Base-by-base conservation (phyloP, 2,329 filamentous ascomycete genomes). In the Curvularia sp. region DNA sequence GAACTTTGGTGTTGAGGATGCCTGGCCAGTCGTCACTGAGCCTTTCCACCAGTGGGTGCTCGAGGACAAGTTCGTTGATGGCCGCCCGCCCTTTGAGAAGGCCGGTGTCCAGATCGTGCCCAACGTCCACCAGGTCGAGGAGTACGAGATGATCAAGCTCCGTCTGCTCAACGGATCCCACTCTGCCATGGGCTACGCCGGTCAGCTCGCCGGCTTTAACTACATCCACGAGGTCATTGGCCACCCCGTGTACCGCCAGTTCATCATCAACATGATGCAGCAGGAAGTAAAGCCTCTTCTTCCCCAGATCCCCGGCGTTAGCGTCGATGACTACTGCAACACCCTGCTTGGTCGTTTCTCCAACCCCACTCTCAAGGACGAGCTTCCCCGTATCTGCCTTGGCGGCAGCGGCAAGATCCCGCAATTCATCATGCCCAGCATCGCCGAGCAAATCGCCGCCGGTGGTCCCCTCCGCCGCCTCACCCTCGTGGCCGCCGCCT, bases 341-440 rank as follows among this genome's bases (percentile, higher is more conserved):
- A 70, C 69, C 19, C 63, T 72, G 10, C 59, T 69, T 3, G 59
- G 54, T 23, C 69, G 69, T 27, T 72, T 72, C 61, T 68, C 65
- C 60, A 72, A 72, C 61, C 64, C 69, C 13, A 64, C 69, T 0
- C 63, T 72, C 41, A 72, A 69, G 55, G 69, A 72, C 39, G 69
- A 72, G 58, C 64, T 72, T 39, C 64, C 69, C 25, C 69, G 69
- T 50, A 70, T 72, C 43, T 72, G 69, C 61, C 67, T 72, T 7
- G 69, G 69, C n/a, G 69, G 69, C 13, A 69, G 66, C 6, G 69
- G 69, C 62, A 72, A 72, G 61, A 64, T 72, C 36, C 69, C 69
- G 1, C 68, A 72, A 47, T 72, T 72, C 64, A 72, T 72, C 58
- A 69, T 70, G 64, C 69, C 69, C 41, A 67, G 63, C 38, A 69